Evolutionary conservation across 164 flowering plant species (phyloP).

Genomic region (Sedum album): DNA sequence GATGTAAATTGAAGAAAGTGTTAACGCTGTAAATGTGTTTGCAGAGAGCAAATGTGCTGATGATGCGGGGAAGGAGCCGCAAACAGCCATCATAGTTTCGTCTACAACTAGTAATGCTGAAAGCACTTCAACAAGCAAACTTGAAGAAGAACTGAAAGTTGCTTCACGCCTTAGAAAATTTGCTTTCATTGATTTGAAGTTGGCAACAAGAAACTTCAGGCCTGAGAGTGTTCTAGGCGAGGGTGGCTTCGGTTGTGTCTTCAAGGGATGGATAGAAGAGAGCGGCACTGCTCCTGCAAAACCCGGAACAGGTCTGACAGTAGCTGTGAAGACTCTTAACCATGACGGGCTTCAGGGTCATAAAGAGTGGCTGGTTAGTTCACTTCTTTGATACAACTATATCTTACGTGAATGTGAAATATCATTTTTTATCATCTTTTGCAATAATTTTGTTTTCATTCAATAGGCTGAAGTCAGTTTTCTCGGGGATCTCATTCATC

Average conservation of each 20-base stretch:
- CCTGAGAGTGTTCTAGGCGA: slow-evolving; percentile 95
- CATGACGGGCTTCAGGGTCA: slow-evolving; percentile 98
- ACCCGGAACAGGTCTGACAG: slow-evolving; percentile 95
- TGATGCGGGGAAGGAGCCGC: slow-evolving; percentile 59
- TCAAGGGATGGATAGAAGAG: slow-evolving; percentile 97
- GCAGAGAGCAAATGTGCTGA: slow-evolving; percentile 60
- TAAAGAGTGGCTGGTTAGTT: slow-evolving; percentile 89
- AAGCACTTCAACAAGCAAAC: slow-evolving; percentile 64
- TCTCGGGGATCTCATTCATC: slow-evolving; percentile 82
- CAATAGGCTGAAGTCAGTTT: slow-evolving; percentile 86
- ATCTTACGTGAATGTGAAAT: neutral
- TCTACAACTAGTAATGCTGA: slow-evolving; percentile 75
- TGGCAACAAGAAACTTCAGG: slow-evolving; percentile 84
- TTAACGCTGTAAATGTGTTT: neutral
- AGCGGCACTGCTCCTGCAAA: slow-evolving; percentile 91
- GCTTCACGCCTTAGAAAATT: slow-evolving; percentile 74
- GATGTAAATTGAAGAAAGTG: too few relatives aligned
- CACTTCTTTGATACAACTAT: slow-evolving; percentile 3
- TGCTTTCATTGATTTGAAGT: slow-evolving; percentile 72
- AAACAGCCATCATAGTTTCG: slow-evolving; percentile 39
- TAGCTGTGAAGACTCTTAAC: slow-evolving; percentile 91
- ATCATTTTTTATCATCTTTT: neutral
- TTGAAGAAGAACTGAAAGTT: slow-evolving; percentile 73
- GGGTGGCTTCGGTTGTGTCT: slow-evolving; percentile 95
- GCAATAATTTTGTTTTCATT: neutral